Percentiles rank a stretch among this genome's conserved stretches.
Conservation (phyloP, 306 rosid species). For the Cucumis melo region DNA sequence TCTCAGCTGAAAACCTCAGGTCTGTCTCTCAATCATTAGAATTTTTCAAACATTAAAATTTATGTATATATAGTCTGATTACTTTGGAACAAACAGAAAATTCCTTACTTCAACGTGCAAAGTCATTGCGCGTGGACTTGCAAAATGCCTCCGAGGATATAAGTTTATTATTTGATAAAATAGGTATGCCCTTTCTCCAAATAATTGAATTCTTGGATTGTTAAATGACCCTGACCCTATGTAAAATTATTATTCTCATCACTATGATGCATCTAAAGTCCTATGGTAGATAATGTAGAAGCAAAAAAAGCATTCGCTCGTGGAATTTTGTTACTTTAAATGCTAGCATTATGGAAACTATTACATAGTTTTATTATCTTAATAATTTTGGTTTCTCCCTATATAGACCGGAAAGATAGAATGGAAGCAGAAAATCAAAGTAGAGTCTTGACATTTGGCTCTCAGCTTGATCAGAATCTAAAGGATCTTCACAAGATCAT, state of each 20-base stretch:
- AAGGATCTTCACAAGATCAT: conserved; percentile 55
- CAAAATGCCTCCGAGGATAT: conserved; percentile 65
- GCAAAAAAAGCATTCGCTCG: background rate
- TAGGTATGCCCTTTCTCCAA: conserved; percentile 30
- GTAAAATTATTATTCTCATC: background rate
- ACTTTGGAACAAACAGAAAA: conserved; percentile 37
- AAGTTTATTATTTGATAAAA: conserved; percentile 34
- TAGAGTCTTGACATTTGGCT: conserved; percentile 48
- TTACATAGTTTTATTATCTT: background rate
- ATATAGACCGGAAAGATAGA: conserved; percentile 53
- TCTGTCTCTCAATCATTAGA: background rate
- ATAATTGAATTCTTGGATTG: background rate
- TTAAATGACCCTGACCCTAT: background rate
- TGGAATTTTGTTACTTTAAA: background rate
- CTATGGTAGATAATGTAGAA: background rate
- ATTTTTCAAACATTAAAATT: background rate
- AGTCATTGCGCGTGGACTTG: conserved; percentile 54
- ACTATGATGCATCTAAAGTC: background rate
- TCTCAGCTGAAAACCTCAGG: conserved; percentile 69
- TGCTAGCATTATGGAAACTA: background rate
- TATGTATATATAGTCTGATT: background rate
- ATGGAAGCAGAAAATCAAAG: conserved; percentile 60
- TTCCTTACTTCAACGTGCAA: conserved; percentile 57
- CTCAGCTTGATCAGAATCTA: conserved; percentile 49
- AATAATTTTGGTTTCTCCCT: background rate